Base-by-base conservation (phyloP, 2,329 filamentous ascomycete genomes). In the Scleromitrula shiraiana region DNA sequence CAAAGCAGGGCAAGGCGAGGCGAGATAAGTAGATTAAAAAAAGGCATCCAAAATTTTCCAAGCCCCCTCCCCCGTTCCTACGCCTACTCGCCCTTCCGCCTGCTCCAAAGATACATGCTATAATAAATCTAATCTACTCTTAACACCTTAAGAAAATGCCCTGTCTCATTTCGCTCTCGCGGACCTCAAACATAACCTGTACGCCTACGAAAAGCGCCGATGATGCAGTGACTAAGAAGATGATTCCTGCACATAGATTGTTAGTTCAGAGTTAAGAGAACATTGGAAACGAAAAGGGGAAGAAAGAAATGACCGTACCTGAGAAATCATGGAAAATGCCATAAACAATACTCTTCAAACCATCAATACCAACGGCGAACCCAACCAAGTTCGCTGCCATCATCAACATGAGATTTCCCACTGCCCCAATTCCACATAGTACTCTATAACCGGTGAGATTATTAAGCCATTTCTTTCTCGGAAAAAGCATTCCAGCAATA, bases 101-200 rank as follows among this genome's bases (percentile, higher is more conserved):
- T n/a, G n/a, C n/a, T n/a, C n/a, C n/a, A n/a, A n/a, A n/a, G n/a
- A n/a, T n/a, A n/a, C n/a, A n/a, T n/a, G n/a, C n/a, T n/a, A n/a
- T n/a, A n/a, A n/a, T n/a, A n/a, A n/a, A n/a, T n/a, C n/a, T n/a
- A n/a, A n/a, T n/a, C n/a, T 20, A 33, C 35, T 27, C 14, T n/a
- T 62, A 95, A 65, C 88, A 97, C 69, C 88, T 95, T 66, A 96
- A 65, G 57, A 79, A 76, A 50, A 96, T 83, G 0, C 93, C 93
- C 57, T 78, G 80, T 59, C 91, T 77, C 67, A 82, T 79, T 72
- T 98, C 93, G 35, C 76, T 74, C 70, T 96, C 88, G 44, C 93
- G 75, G 57, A 94, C 77, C 71, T 98, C 93, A 70, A 97, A 96
- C 93, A 98, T 98, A 61, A 96, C 71, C 69, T 97, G 91, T 35